These are phyloP conservation scores for Suillus occidentalis DNA, from an alignment of 768 basidiomycete species.

Conservation along the genomic window DNA sequence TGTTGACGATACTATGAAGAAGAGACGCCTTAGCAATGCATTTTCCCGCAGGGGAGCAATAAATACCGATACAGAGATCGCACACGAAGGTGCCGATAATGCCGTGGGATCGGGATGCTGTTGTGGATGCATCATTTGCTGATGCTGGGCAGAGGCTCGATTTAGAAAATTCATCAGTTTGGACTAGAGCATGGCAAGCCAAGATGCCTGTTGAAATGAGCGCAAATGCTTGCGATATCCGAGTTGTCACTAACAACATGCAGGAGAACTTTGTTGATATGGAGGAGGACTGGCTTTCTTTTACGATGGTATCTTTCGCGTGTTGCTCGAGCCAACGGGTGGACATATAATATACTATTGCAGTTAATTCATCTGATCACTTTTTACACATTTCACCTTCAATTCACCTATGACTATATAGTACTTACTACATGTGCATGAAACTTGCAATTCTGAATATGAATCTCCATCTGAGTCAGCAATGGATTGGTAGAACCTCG, in stretches of 20 bases:
- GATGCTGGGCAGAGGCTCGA: conserved; percentile 1
- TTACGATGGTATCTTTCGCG: not conserved
- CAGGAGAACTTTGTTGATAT: not conserved
- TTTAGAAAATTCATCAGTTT: not conserved
- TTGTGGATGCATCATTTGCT: conserved; percentile 41
- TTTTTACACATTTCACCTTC: not conserved
- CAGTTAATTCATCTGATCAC: conserved; percentile 2
- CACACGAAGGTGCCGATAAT: conserved; percentile 19
- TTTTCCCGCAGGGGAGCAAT: conserved; percentile 23
- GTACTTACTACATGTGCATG: not conserved
- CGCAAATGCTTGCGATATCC: too few species aligned
- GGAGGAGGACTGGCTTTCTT: not conserved
- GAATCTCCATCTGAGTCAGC: not conserved
- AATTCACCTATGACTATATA: not conserved
- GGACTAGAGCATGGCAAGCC: not conserved
- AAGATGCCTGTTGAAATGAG: too few species aligned
- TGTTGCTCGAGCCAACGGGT: not conserved
- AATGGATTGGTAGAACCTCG: not conserved
- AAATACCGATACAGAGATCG: conserved; percentile 13
- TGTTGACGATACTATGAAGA: conserved; percentile 54
- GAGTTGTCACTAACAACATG: not conserved
- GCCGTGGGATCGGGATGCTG: conserved; percentile 35
- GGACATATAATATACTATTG: conserved; percentile 3
- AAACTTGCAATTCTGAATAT: not conserved
- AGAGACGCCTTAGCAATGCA: conserved; percentile 36